Percentiles rank a stretch among this genome's conserved stretches.
These are phyloP conservation scores for Phytophthora kernoviae DNA, from an alignment of 352 stramenopile species.

Conservation along the genomic window DNA sequence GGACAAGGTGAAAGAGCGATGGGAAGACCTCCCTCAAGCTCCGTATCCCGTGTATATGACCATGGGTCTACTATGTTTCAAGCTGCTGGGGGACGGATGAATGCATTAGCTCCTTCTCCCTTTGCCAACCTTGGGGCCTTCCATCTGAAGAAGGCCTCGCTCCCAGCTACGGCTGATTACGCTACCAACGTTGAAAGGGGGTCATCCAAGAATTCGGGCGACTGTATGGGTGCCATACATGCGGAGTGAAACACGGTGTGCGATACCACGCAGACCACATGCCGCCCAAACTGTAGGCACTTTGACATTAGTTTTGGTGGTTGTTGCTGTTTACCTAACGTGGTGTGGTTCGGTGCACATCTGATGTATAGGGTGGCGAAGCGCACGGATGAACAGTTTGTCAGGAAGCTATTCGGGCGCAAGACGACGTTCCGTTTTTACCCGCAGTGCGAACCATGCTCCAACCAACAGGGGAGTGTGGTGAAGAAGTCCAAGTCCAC, in stretches of 20 bases:
- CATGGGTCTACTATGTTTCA: constrained; percentile 81
- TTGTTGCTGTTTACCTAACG: constrained; percentile 1
- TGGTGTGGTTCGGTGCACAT: background rate
- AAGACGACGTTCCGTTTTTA: constrained; percentile 83
- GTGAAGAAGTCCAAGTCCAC: constrained; percentile 72
- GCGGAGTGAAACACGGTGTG: constrained; percentile 62
- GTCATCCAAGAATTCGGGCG: constrained; percentile 83
- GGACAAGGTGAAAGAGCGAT: constrained; percentile 37
- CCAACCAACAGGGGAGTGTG: constrained; percentile 68
- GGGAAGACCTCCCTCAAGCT: constrained; percentile 44
- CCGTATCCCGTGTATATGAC: constrained; percentile 70
- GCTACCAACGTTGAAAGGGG: constrained; percentile 59
- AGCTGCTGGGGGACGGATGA: constrained; percentile 77
- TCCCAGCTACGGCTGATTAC: constrained; percentile 78
- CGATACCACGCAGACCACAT: constrained; percentile 87
- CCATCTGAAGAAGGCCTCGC: constrained; percentile 74
- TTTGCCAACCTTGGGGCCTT: constrained; percentile 81
- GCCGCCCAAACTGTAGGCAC: constrained; percentile 79
- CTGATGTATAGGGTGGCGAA: constrained; percentile 58
- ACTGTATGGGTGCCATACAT: constrained; percentile 85
- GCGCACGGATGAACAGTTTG: constrained; percentile 46
- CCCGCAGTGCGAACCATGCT: constrained; percentile 83
- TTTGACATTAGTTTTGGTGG: constrained; percentile 1
- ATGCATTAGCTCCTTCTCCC: constrained; percentile 72
- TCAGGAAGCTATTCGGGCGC: constrained; percentile 43